Conservation (phyloP, 2,329 filamentous ascomycete species). For the Pseudogymnoascus sp. region DNA sequence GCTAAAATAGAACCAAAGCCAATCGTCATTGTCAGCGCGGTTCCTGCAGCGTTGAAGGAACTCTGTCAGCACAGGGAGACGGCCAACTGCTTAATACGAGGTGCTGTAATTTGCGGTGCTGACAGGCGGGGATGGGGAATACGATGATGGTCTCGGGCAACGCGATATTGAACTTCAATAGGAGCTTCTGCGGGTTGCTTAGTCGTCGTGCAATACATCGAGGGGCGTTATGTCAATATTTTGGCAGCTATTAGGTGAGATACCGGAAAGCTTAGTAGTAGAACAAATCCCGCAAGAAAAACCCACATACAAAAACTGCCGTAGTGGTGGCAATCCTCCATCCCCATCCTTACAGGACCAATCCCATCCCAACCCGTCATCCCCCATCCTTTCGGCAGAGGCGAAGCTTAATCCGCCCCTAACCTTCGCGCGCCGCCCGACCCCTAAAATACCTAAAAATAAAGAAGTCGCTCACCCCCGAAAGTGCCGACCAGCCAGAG, state of each 20-base stretch:
- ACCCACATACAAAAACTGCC: background rate
- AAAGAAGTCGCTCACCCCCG: background rate
- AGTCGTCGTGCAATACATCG: background rate
- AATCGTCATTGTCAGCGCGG: background rate
- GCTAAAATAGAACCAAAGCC: background rate
- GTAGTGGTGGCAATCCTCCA: background rate
- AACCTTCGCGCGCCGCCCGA: background rate
- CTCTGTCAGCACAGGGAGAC: background rate
- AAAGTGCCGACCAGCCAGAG: background rate
- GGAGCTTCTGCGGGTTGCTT: background rate
- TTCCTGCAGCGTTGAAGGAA: background rate
- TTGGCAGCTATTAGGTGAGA: background rate
- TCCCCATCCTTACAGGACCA: background rate
- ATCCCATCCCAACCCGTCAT: background rate
- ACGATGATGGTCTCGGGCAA: background rate
- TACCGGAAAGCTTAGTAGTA: background rate
- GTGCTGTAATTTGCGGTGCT: background rate
- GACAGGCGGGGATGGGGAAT: background rate
- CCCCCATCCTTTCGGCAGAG: background rate
- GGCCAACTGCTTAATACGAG: background rate
- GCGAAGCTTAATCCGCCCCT: constrained; percentile 1
- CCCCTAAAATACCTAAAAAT: background rate
- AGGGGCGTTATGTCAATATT: background rate
- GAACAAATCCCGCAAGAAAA: background rate
- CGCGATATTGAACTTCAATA: background rate